Percentiles rank a stretch among this genome's conserved stretches.
These are phyloP conservation scores for Colletotrichum sojae DNA, from an alignment of 2,329 filamentous ascomycete genomes.

Conservation along the genomic window DNA sequence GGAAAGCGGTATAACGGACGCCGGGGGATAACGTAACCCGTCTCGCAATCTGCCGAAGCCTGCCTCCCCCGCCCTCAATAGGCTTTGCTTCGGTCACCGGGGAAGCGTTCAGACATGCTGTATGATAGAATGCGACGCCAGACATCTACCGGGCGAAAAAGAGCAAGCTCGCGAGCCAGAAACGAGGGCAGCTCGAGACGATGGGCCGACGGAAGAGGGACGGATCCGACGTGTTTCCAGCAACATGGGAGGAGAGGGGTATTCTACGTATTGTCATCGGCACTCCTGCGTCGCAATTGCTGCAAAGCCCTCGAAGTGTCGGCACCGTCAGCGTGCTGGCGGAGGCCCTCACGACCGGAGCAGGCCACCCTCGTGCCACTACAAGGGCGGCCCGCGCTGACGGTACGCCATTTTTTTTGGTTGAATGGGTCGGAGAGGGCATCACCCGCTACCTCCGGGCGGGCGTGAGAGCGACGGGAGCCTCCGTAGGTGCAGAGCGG, in stretches of 20 bases:
- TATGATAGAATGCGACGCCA: conserved; percentile 19
- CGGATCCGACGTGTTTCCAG: neutral
- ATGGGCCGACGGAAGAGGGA: neutral
- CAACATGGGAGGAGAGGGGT: neutral
- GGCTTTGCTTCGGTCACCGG: conserved; percentile 36
- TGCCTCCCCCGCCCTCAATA: conserved; percentile 5
- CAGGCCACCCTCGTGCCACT: conserved; percentile 15
- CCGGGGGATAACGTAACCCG: neutral
- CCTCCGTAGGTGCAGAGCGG: neutral
- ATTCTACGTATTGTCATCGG: neutral
- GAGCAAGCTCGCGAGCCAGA: conserved; percentile 8
- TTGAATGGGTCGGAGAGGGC: neutral
- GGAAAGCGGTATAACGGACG: neutral
- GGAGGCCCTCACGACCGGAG: conserved; percentile 1
- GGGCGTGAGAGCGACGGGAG: neutral
- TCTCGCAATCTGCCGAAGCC: conserved; percentile 12
- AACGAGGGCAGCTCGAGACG: neutral
- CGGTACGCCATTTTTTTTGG: conserved; percentile 37
- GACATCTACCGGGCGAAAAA: conserved; percentile 16
- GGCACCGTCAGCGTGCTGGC: conserved; percentile 5
- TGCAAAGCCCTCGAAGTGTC: neutral
- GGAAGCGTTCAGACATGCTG: conserved; percentile 27
- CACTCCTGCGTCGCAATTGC: neutral
- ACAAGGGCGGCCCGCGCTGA: neutral
- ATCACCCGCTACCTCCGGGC: neutral